phyloP scores from a whole-genome alignment of 768 basidiomycete species.

The Gymnopilus dilepis region DNA sequence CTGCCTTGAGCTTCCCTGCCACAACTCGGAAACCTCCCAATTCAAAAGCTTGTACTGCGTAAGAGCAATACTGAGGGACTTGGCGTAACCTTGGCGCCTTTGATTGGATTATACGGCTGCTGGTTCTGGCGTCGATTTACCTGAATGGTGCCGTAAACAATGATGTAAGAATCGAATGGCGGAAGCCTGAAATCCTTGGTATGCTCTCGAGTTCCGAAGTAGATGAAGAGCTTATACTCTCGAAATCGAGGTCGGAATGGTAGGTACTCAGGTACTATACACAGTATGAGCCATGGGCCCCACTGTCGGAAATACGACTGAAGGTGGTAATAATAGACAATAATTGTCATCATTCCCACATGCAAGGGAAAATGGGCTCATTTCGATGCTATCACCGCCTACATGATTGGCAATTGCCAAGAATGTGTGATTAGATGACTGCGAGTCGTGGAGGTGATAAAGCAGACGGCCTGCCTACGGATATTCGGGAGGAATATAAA shows the following conservation, averaged over 20 bases:
- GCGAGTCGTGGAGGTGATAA: not conserved
- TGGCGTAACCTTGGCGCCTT: slow-evolving; percentile 15
- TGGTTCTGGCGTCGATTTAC: too few relatives aligned
- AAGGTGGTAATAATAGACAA: not conserved
- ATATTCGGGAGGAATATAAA: slow-evolving; percentile 1
- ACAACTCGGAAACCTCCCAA: not conserved
- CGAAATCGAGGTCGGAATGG: too few relatives aligned
- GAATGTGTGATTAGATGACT: not conserved
- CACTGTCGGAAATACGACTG: not conserved
- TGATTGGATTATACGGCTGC: not conserved
- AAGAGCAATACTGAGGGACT: not conserved
- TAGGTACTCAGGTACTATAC: too few relatives aligned
- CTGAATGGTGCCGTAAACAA: too few relatives aligned
- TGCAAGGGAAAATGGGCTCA: not conserved
- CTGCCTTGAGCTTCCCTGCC: not conserved
- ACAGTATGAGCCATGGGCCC: not conserved
- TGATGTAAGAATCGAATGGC: too few relatives aligned
- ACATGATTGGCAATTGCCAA: not conserved
- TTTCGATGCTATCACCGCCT: not conserved
- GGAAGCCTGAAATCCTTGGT: too few relatives aligned
- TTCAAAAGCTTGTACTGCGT: not conserved
- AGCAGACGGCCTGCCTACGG: not conserved
- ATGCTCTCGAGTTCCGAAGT: too few relatives aligned
- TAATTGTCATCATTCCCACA: not conserved
- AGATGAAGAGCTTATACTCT: too few relatives aligned